A percentile compares a stretch with the other conserved stretches of the same genome.
Conservation (phyloP, 345 rosid species). For the Syzygium jambos region DNA sequence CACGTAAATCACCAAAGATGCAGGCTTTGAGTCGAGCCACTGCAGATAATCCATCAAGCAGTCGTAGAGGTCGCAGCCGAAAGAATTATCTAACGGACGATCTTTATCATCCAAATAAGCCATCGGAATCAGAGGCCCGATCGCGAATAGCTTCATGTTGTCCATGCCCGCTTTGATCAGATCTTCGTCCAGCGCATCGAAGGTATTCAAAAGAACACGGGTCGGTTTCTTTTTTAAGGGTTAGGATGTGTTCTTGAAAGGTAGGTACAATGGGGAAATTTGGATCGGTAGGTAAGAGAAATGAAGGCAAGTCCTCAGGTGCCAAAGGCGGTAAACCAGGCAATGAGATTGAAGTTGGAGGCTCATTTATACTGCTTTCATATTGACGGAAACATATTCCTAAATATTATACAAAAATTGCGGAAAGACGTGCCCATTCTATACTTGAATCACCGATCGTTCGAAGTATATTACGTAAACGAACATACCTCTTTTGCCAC, state of each 20-base stretch:
- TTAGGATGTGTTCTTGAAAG: conserved; percentile 22
- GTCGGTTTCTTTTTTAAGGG: conserved; percentile 25
- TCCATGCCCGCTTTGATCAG: conserved; percentile 16
- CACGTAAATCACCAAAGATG: conserved; percentile 17
- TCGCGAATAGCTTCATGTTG: conserved; percentile 10
- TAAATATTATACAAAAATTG: too few relatives aligned
- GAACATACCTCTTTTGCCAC: too few relatives aligned
- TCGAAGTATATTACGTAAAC: too few relatives aligned
- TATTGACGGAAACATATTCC: too few relatives aligned
- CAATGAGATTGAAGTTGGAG: conserved; percentile 11
- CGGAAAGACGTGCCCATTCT: too few relatives aligned
- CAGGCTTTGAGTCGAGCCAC: conserved; percentile 33
- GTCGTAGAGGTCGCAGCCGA: conserved; percentile 21
- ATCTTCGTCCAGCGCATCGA: conserved; percentile 42
- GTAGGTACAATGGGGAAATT: neutral
- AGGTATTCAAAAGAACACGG: conserved; percentile 44
- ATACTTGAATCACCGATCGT: too few relatives aligned
- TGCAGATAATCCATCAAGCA: conserved; percentile 11
- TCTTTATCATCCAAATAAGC: conserved; percentile 7
- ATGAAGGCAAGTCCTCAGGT: conserved; percentile 42
- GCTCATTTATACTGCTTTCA: neutral
- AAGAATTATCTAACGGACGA: conserved; percentile 1
- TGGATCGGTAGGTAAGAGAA: conserved; percentile 22
- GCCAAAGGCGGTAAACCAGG: conserved; percentile 36
- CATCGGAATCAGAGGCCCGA: conserved; percentile 49